These are phyloP conservation scores for Pseudogymnoascus sp. DNA, from an alignment of 2,329 filamentous ascomycete genomes.

Conservation along the genomic window DNA sequence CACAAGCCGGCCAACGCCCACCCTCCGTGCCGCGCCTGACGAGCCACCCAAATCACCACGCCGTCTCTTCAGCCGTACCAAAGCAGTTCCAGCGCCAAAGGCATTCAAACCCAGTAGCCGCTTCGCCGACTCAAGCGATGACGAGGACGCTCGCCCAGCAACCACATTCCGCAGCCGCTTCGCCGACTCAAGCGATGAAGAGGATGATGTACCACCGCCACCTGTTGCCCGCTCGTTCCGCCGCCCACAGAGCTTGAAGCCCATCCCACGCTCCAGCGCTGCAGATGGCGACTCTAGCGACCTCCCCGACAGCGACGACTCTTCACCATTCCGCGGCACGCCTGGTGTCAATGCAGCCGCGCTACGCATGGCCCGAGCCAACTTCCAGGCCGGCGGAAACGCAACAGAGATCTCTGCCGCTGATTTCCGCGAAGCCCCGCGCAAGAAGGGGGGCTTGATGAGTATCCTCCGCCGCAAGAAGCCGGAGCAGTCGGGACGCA, in stretches of 20 bases:
- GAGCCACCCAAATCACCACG: background rate
- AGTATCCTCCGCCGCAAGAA: constrained; percentile 59
- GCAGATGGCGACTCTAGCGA: constrained; percentile 55
- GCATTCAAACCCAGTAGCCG: background rate
- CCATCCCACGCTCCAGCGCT: constrained; percentile 37
- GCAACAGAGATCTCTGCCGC: constrained; percentile 10
- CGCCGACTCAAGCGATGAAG: constrained; percentile 56
- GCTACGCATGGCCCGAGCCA: constrained; percentile 30
- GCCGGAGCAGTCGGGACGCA: constrained; percentile 40
- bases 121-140: constrained; percentile 29
- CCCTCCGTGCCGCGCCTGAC: background rate
- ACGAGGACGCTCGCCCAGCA: constrained; percentile 22
- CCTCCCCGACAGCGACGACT: constrained; percentile 50
- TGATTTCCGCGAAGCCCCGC: constrained; percentile 19
- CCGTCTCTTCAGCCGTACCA: constrained; percentile 17
- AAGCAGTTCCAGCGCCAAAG: constrained; percentile 13
- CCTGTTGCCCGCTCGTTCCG: constrained; percentile 21
- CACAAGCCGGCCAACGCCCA: background rate
- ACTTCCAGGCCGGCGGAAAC: constrained; percentile 20
- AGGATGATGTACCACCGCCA: constrained; percentile 30
- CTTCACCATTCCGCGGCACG: background rate
- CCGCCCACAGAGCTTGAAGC: constrained; percentile 34
- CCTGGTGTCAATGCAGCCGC: constrained; percentile 16
- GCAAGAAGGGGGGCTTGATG: constrained; percentile 43
- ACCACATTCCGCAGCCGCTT: constrained; percentile 44